Evolutionary conservation across 768 basidiomycete species (phyloP).

Genomic region (Phaeolepiota aurea): DNA sequence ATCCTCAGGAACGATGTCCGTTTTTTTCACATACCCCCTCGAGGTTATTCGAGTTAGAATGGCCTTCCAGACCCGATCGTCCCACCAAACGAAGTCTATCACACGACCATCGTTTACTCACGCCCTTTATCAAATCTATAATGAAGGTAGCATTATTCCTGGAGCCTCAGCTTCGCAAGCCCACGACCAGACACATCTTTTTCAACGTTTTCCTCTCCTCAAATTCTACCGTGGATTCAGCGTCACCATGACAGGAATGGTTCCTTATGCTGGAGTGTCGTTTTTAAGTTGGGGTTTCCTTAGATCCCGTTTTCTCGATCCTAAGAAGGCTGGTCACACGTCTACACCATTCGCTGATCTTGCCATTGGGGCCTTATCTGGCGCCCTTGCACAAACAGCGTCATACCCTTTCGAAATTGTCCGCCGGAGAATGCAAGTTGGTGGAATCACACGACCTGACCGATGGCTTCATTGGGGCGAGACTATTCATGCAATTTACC

Average conservation of each 20-base stretch:
- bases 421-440: slow-evolving; percentile 90
- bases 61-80: slow-evolving; percentile 67
- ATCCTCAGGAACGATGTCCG: slow-evolving; percentile 69
- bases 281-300: slow-evolving; percentile 89
- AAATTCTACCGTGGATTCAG: slow-evolving; percentile 98
- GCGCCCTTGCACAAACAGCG: slow-evolving; percentile 77
- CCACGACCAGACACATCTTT: slow-evolving; percentile 18
- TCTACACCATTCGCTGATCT: slow-evolving; percentile 58
- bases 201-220: slow-evolving; percentile 64
- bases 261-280: slow-evolving; percentile 92
- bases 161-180: slow-evolving; percentile 13
- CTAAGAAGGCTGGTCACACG: slow-evolving; percentile 23
- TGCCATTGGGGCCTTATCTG: slow-evolving; percentile 77
- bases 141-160: slow-evolving; percentile 39
- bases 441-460: slow-evolving; percentile 71
- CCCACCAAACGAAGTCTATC: slow-evolving; percentile 12
- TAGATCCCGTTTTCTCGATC: slow-evolving; percentile 49
- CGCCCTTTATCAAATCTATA: slow-evolving; percentile 61
- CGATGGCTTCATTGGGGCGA: slow-evolving; percentile 76
- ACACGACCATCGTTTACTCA: slow-evolving; percentile 42
- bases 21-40: slow-evolving; percentile 90
- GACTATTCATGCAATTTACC: slow-evolving; percentile 63
- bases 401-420: slow-evolving; percentile 95
- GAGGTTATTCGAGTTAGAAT: slow-evolving; percentile 94
- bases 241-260: slow-evolving; percentile 84